A percentile compares a stretch with the other conserved stretches of the same genome.
These are phyloP conservation scores for Tricholoma sp. DNA, from an alignment of 768 basidiomycete species.

Conservation along the genomic window DNA sequence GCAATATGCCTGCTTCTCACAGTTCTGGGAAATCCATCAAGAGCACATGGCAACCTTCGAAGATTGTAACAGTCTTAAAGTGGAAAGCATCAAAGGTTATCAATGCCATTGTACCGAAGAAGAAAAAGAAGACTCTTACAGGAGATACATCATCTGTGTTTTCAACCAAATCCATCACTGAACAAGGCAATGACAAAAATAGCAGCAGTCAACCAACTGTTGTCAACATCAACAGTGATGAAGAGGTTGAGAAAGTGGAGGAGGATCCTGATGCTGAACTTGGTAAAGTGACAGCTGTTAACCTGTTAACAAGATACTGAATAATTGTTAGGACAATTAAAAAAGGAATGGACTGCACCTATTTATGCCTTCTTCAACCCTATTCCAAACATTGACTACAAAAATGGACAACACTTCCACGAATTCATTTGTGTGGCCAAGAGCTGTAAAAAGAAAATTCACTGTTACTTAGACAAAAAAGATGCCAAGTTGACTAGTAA, in stretches of 20 bases:
- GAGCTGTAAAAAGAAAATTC: background rate
- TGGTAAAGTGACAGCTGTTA: background rate
- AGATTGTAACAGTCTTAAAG: conserved; percentile 1
- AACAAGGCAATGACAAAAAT: background rate
- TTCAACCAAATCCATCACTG: background rate
- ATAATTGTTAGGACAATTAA: background rate
- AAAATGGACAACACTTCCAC: background rate
- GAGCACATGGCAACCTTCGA: background rate
- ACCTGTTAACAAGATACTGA: background rate
- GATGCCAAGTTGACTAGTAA: background rate
- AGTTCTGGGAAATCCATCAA: background rate
- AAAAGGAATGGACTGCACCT: background rate
- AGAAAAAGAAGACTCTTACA: conserved; percentile 1
- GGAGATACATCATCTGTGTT: background rate
- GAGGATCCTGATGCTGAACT: background rate
- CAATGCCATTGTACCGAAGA: background rate
- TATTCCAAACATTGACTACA: background rate
- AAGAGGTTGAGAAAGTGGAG: background rate
- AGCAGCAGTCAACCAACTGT: background rate
- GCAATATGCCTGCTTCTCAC: background rate
- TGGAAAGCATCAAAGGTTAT: conserved; percentile 1
- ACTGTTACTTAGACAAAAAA: background rate
- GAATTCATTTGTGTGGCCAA: background rate
- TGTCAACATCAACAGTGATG: background rate
- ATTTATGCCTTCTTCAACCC: background rate